Evolutionary conservation across 331 rosid species (phyloP).

Genomic region (Malus hybrid): DNA sequence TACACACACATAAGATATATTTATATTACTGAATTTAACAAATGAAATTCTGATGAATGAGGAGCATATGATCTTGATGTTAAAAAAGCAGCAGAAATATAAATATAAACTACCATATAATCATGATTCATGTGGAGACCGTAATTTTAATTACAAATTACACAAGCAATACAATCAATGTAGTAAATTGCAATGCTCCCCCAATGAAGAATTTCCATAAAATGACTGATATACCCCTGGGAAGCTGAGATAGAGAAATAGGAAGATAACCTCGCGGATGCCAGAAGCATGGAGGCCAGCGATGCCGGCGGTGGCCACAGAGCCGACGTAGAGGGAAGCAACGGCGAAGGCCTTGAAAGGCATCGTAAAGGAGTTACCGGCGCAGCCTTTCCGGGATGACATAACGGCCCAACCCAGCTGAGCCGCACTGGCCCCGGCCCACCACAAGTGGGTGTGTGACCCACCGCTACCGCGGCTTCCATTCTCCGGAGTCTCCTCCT

Average conservation of each 20-base stretch:
- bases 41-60: neutral
- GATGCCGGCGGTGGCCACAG: conserved; percentile 51
- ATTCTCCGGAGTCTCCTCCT: conserved; percentile 12
- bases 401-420: conserved; percentile 62
- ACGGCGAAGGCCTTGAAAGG: conserved; percentile 75
- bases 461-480: conserved; percentile 1
- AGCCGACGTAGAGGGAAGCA: conserved; percentile 80
- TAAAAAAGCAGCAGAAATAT: neutral
- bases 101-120: neutral
- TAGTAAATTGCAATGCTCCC: neutral
- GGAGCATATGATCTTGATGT: neutral
- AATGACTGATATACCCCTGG: neutral
- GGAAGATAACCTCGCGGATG: conserved; percentile 42
- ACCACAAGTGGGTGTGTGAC: conserved; percentile 35
- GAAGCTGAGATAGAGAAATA: neutral
- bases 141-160: neutral
- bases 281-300: conserved; percentile 47
- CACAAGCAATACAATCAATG: neutral
- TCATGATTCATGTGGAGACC: neutral
- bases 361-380: conserved; percentile 54
- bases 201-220: neutral
- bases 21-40: neutral
- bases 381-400: conserved; percentile 33
- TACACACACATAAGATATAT: no score
- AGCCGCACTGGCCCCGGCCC: conserved; percentile 59